Evolutionary conservation across 108 stramenopile species (phyloP).

Genomic region (Cyclotella choctawhatcheeana): DNA sequence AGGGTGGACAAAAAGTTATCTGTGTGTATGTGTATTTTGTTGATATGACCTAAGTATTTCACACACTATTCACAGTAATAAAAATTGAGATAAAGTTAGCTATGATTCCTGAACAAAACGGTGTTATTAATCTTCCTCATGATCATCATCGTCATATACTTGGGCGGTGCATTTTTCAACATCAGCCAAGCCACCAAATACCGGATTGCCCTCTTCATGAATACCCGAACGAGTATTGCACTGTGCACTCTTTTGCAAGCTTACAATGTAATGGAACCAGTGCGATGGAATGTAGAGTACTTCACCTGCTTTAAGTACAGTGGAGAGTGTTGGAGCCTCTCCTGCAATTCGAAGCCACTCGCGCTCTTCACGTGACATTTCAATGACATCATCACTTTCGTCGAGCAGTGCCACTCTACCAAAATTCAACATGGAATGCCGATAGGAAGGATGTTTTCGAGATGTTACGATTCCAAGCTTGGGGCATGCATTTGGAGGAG

Average conservation of each 20-base stretch:
- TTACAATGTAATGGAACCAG: constrained; percentile 95
- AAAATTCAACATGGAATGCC: constrained; percentile 89
- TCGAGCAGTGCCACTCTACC: constrained; percentile 66
- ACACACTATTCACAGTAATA: no score
- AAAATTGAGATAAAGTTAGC: no score
- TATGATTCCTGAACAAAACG: not conserved
- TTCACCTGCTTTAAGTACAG: constrained; percentile 91
- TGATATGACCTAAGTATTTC: no score
- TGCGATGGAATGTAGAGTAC: constrained; percentile 90
- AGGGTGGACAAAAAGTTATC: no score
- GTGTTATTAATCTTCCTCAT: not conserved
- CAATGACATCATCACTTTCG: constrained; percentile 32
- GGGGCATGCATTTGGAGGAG: constrained; percentile 82
- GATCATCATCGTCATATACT: constrained; percentile 8
- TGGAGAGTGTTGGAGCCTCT: constrained; percentile 70
- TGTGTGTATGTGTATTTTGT: not conserved
- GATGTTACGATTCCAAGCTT: constrained; percentile 81
- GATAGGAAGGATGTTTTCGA: constrained; percentile 61
- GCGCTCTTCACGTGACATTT: constrained; percentile 67
- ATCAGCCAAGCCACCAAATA: constrained; percentile 65
- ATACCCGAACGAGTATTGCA: constrained; percentile 90
- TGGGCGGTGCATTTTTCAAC: constrained; percentile 41
- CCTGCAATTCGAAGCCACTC: constrained; percentile 67
- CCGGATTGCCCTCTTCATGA: constrained; percentile 58
- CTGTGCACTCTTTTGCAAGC: constrained; percentile 88